Evolutionary conservation across 192 early-diverging fungal species (phyloP), one percentile per base, ranked within the genome.

Genomic region (Backusella morwellensis): DNA sequence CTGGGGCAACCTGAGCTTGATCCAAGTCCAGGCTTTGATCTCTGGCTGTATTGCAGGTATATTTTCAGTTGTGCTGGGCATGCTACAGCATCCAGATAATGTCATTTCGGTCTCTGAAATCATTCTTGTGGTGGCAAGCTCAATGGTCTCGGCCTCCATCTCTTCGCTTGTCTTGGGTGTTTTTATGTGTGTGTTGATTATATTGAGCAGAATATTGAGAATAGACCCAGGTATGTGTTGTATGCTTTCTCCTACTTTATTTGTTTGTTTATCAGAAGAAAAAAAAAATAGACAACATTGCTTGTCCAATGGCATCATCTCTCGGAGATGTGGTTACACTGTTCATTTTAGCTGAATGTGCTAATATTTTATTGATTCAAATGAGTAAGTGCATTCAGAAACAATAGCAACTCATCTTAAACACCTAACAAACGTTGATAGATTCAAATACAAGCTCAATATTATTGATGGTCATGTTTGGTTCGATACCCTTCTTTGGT

Each of bases 291-390:
- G 88, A 93, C 72, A 93, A 93, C 75, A 93, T 93, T 76, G 92
- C 92, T 17, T 92, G 91, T 35, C 92, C 92, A 17, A 80, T 93
- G 78, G 92, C 92, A 29, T 92, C 92, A 11, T 88, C 88, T 6
- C 81, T 93, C 74, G 92, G 92, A 29, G 92, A 93, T 84, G 85
- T 93, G 67, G 84, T 93, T 12, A 93, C 92, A 4, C 77, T 93
- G 36, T 77, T 91, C 35, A 86, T 92, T 29, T 77, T 93, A 63
- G 86, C 92, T 35, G 87, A 73, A 40, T 84, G 86, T 68, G 74
- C 91, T 15, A 78, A 87, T 44, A 68, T 76, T 35, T 75, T 93
- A 23, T 75, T 88, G 41, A 72, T 70, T n/a, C 77, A 84, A 36
- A 68, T 92, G 34, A 75, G 89, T 89, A 88, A 75, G 81, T 76